phyloP scores from a whole-genome alignment of 768 basidiomycete genomes.

The Lactifluus pinguis region DNA sequence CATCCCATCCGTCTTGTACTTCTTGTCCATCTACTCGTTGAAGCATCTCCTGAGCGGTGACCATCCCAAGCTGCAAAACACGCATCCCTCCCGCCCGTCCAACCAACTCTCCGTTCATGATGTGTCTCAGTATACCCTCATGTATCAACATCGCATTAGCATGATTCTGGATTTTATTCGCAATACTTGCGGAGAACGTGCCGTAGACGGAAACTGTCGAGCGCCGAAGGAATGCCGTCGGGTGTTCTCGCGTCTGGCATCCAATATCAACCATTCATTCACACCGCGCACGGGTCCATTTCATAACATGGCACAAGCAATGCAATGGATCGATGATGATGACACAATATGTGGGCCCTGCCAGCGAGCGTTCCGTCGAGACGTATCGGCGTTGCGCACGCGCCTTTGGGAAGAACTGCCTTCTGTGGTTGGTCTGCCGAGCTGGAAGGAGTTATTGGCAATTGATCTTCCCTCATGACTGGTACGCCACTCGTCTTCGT shows the following conservation, averaged over 20 bases:
- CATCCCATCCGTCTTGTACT: constrained; percentile 45
- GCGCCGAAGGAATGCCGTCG: constrained; percentile 28
- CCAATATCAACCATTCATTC: constrained; percentile 41
- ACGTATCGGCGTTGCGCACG: constrained; percentile 32
- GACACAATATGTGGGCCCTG: constrained; percentile 36
- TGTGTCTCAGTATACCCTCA: constrained; percentile 42
- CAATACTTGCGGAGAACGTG: constrained; percentile 30
- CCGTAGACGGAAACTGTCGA: constrained; percentile 26
- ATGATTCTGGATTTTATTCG: constrained; percentile 42
- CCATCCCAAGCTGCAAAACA: constrained; percentile 42
- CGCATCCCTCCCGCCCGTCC: constrained; percentile 43
- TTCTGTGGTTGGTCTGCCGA: constrained; percentile 34
- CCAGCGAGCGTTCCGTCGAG: constrained; percentile 33
- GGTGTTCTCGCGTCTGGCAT: constrained; percentile 35
- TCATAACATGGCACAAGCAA: constrained; percentile 44
- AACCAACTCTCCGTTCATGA: constrained; percentile 34
- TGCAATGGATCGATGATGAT: constrained; percentile 30
- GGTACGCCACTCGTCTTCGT: background rate
- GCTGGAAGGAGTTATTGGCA: constrained; percentile 36
- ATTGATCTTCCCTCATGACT: constrained; percentile 24
- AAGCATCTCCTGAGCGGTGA: constrained; percentile 39
- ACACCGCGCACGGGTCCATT: constrained; percentile 42
- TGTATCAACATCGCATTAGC: constrained; percentile 48
- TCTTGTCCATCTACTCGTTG: constrained; percentile 49
- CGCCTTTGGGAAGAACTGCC: constrained; percentile 43